Percentiles rank a stretch among this genome's conserved stretches.
phyloP scores from a whole-genome alignment of 805 yeast species.

The Ogataea philodendri region DNA sequence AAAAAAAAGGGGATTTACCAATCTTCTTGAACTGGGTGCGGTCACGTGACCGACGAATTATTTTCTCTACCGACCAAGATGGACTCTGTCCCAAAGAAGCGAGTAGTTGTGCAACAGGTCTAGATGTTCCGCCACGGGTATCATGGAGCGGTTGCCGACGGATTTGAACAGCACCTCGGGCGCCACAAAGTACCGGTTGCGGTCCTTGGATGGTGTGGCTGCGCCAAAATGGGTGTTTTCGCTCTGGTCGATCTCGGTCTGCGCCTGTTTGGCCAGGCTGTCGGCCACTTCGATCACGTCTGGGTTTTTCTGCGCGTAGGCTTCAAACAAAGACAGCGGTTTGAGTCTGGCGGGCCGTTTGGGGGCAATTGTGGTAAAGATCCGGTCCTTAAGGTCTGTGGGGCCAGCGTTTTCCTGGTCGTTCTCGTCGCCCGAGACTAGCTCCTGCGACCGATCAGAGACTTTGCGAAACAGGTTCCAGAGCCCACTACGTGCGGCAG shows the following conservation, averaged over 20 bases:
- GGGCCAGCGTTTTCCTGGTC: constrained; percentile 6
- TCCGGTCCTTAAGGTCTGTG: constrained; percentile 3
- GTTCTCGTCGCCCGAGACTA: constrained; percentile 13
- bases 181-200: constrained; percentile 18
- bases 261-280: constrained; percentile 12
- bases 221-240: constrained; percentile 19
- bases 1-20: constrained; percentile 12
- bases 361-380: constrained; percentile 8
- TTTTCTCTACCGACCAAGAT: background rate
- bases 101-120: constrained; percentile 18
- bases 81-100: constrained; percentile 12
- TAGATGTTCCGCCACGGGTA: constrained; percentile 20
- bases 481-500: constrained; percentile 10
- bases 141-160: constrained; percentile 13
- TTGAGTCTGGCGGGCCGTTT: constrained; percentile 1
- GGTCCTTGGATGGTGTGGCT: constrained; percentile 9
- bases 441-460: constrained; percentile 5
- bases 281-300: constrained; percentile 17
- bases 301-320: constrained; percentile 15
- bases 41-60: constrained; percentile 32
- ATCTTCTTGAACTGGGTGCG: constrained; percentile 21
- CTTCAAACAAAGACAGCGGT: constrained; percentile 10
- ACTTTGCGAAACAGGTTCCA: constrained; percentile 14
- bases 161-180: constrained; percentile 17
- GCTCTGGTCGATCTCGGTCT: constrained; percentile 11